Percentiles rank a stretch among this genome's conserved stretches.
phyloP scores from a whole-genome alignment of 192 early-diverging fungal genomes.

The Phlyctochytrium planicorne region DNA sequence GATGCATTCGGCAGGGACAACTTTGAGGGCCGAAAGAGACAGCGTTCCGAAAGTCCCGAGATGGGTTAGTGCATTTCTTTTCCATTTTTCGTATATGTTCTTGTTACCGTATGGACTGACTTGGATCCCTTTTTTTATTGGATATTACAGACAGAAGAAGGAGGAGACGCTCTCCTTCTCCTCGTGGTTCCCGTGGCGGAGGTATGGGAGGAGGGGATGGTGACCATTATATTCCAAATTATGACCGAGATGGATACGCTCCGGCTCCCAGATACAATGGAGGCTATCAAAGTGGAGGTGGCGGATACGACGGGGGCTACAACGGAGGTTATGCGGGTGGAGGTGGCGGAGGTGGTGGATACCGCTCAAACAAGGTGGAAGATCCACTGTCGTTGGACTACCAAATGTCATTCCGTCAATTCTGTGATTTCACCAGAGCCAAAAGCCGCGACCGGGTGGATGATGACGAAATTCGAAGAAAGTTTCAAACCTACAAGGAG shows the following conservation, averaged over 20 bases:
- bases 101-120: no score
- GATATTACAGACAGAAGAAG: neutral
- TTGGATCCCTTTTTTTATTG: conserved; percentile 2
- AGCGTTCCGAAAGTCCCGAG: conserved; percentile 20
- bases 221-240: conserved; percentile 84
- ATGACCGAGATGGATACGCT: conserved; percentile 73
- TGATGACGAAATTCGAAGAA: conserved; percentile 76
- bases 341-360: neutral
- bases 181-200: conserved; percentile 2
- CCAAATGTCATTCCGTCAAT: conserved; percentile 53
- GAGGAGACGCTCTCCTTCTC: neutral
- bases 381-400: conserved; percentile 80
- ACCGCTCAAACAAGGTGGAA: neutral
- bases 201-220: conserved; percentile 41
- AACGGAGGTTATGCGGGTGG: neutral
- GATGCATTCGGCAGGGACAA: conserved; percentile 32
- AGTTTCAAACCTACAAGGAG: conserved; percentile 84
- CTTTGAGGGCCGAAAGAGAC: conserved; percentile 14
- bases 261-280: conserved; percentile 54
- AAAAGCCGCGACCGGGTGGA: conserved; percentile 43
- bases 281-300: neutral
- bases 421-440: conserved; percentile 20
- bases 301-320: neutral
- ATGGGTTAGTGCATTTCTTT: no score
- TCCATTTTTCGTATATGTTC: no score